A percentile compares a stretch with the other conserved stretches of the same genome.
phyloP scores from a whole-genome alignment of 192 early-diverging fungal genomes.

The Backusella circina region DNA sequence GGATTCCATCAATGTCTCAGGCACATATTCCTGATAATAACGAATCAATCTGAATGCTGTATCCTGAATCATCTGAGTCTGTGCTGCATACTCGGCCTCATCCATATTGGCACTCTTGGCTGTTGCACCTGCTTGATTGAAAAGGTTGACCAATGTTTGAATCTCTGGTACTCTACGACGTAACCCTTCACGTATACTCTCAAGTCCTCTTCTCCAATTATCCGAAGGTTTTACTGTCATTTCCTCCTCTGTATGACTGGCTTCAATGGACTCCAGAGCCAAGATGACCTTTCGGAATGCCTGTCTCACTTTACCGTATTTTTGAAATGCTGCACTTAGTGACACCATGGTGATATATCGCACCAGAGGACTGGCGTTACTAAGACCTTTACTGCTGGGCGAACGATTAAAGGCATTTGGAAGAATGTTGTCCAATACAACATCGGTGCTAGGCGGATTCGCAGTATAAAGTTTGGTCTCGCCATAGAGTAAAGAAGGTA shows the following conservation, averaged over 20 bases:
- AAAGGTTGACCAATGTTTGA: constrained; percentile 55
- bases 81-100: constrained; percentile 25
- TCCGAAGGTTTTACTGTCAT: constrained; percentile 8
- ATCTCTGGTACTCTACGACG: constrained; percentile 68
- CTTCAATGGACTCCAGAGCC: constrained; percentile 22
- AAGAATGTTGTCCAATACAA: constrained; percentile 67
- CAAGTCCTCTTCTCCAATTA: constrained; percentile 26
- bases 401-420: constrained; percentile 53
- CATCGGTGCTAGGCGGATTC: constrained; percentile 54
- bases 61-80: constrained; percentile 50
- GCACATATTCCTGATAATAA: constrained; percentile 64
- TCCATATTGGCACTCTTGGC: constrained; percentile 38
- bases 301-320: constrained; percentile 36
- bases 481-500: constrained; percentile 54
- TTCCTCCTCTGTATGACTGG: neutral
- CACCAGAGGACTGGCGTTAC: constrained; percentile 60
- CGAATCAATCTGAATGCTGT: constrained; percentile 55
- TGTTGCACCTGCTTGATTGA: constrained; percentile 28
- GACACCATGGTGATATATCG: constrained; percentile 59
- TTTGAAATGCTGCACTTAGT: constrained; percentile 57
- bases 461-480: constrained; percentile 34
- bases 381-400: constrained; percentile 55
- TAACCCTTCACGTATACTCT: constrained; percentile 51
- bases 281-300: constrained; percentile 33
- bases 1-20: constrained; percentile 60